Conservation (phyloP, 2,329 filamentous ascomycete species). For the Ilyonectria destructans region DNA sequence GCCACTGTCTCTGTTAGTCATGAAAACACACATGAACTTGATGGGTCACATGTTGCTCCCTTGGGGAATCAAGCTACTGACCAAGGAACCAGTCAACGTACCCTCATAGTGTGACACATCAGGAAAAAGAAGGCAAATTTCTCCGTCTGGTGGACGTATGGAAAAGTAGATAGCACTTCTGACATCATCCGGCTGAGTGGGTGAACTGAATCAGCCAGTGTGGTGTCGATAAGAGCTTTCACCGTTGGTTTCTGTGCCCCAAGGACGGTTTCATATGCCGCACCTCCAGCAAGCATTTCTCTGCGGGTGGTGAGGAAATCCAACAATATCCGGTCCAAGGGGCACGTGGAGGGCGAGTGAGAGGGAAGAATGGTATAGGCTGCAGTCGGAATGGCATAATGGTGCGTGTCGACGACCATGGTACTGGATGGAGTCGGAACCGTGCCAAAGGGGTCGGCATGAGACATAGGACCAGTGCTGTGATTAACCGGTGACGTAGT, state of each 20-base stretch:
- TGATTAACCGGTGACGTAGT: not conserved
- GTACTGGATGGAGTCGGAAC: not conserved
- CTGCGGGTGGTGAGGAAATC: not conserved
- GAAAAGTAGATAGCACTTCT: constrained; percentile 1
- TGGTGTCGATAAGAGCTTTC: not conserved
- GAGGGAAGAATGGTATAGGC: not conserved
- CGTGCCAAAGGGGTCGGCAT: not conserved
- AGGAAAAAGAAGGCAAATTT: constrained; percentile 10
- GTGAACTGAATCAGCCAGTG: not conserved
- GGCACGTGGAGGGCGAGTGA: not conserved
- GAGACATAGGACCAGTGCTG: not conserved
- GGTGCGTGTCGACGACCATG: not conserved
- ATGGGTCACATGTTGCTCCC: not conserved
- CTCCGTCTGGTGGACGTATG: not conserved
- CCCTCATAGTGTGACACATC: not conserved
- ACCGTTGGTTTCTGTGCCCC: constrained; percentile 3
- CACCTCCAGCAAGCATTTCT: not conserved
- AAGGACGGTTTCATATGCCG: not conserved
- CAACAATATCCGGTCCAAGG: constrained; percentile 1
- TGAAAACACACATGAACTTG: not conserved
- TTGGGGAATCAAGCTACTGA: not conserved
- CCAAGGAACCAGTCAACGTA: not conserved
- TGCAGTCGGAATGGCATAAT: not conserved
- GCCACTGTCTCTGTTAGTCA: constrained; percentile 4
- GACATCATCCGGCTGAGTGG: constrained; percentile 4